phyloP scores from a whole-genome alignment of 352 stramenopile genomes.

The Globisporangium apiculatum region DNA sequence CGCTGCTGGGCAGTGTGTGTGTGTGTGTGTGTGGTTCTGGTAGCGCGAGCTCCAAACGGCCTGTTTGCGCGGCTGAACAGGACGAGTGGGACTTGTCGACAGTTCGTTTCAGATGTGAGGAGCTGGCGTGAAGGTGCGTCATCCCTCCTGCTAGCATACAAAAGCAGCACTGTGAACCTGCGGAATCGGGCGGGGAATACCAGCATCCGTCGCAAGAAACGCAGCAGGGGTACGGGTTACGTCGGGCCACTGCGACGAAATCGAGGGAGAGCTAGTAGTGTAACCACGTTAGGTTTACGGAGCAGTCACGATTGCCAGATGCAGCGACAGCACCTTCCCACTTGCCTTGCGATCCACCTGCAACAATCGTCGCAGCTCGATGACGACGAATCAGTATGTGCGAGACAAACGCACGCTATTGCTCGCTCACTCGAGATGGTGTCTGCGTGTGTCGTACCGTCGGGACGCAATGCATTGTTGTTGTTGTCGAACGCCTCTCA shows the following conservation, averaged over 20 bases:
- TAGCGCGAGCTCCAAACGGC: neutral
- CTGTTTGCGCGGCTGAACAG: neutral
- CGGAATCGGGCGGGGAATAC: too few relatives aligned
- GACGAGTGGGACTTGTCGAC: too few relatives aligned
- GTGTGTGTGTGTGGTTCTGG: neutral
- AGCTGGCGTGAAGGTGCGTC: neutral
- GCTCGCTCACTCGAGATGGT: too few relatives aligned
- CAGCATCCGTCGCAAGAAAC: too few relatives aligned
- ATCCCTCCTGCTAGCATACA: neutral
- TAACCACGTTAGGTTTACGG: neutral
- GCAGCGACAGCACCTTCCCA: neutral
- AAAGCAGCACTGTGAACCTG: neutral
- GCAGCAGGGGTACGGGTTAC: too few relatives aligned
- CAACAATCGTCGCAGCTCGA: too few relatives aligned
- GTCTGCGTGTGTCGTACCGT: neutral
- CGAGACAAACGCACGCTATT: neutral
- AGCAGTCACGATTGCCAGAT: neutral
- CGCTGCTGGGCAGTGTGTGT: neutral
- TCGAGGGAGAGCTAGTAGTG: neutral
- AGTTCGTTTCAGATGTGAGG: neutral
- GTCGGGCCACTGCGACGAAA: too few relatives aligned
- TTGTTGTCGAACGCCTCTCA: neutral
- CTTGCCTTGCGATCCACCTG: neutral
- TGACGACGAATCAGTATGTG: too few relatives aligned
- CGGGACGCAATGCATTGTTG: neutral